A percentile compares a stretch with the other conserved stretches of the same genome.
These are phyloP conservation scores for Epipyxis sp. DNA, from an alignment of 108 stramenopile species.

Conservation along the genomic window DNA sequence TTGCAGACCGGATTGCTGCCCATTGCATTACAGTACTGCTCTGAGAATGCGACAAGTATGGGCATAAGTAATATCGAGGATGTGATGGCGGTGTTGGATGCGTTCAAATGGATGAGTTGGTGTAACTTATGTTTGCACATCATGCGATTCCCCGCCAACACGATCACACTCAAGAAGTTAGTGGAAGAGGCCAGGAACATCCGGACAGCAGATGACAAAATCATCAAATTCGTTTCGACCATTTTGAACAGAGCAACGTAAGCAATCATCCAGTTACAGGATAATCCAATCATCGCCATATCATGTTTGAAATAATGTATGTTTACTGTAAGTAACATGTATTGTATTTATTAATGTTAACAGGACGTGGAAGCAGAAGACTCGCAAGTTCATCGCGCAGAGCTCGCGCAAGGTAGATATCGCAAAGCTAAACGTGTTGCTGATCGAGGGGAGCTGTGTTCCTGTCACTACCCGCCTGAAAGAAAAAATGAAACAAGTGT, in stretches of 20 bases:
- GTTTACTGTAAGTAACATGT: no score
- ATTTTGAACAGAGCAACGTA: background rate
- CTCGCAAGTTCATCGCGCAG: background rate
- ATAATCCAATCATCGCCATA: no score
- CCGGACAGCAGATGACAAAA: background rate
- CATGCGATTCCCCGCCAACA: background rate
- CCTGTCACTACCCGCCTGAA: background rate
- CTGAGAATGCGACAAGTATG: background rate
- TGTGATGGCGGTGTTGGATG: background rate
- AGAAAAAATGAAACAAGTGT: no score
- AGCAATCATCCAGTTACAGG: no score
- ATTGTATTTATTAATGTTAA: no score
- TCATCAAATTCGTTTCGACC: background rate
- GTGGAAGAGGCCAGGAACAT: background rate
- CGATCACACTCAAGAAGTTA: background rate
- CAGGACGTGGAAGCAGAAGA: background rate
- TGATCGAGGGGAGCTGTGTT: background rate
- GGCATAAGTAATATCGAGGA: background rate
- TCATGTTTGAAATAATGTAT: no score
- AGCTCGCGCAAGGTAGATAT: background rate
- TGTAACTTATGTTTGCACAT: background rate
- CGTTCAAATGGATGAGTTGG: background rate
- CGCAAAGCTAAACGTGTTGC: background rate
- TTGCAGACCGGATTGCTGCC: background rate
- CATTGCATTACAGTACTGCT: background rate